Base-by-base conservation (phyloP, 306 rosid genomes). In the Trichosanthes cucumerina region DNA sequence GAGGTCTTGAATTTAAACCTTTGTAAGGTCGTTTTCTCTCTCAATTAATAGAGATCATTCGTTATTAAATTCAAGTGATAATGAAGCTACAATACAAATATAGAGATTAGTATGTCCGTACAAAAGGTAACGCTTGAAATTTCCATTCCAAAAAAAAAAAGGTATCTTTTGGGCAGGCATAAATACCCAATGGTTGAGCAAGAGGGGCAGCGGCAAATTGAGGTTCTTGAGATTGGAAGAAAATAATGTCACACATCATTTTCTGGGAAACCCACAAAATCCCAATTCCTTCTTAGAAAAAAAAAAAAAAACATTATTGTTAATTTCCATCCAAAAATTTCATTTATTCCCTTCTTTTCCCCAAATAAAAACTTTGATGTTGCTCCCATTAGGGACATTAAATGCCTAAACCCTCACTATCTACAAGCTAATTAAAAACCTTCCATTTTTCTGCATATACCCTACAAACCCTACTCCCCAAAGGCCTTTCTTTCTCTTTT, bases 151-250 rank as follows among this genome's bases (percentile, higher is more conserved):
- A 52, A 52, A 54, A n/a, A n/a, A n/a, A 54, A 63, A 7, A 15
- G 2, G 70, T 63, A 33, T 31, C 70, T 63, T 57, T 31, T 63
- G 70, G 23, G 43, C 4, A 63, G 70, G 39, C 57, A 71, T 71
- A 71, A 71, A 71, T 71, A 71, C 23, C 10, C 39, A 15, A 71
- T 69, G 76, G 57, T 44, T 44, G 76, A 71, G 58, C 41, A 71
- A 46, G 53, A 21, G 34, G 73, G 73, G 24, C 26, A 36, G n/a
- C 6, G 13, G 52, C 31, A 41, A 41, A 28, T 28, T 15, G 43
- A 63, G 70, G 11, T 31, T 14, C n/a, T 16, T n/a, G 31, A n/a
- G 28, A 56, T 7, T 7, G 9, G 18, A 16, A 56, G 47, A 36
- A 18, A 24, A 65, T 18, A 65, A 15, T 34, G 72, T 36, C 47